These are phyloP conservation scores for Termitomyces sp. DNA, from an alignment of 768 basidiomycete species.

Conservation along the genomic window DNA sequence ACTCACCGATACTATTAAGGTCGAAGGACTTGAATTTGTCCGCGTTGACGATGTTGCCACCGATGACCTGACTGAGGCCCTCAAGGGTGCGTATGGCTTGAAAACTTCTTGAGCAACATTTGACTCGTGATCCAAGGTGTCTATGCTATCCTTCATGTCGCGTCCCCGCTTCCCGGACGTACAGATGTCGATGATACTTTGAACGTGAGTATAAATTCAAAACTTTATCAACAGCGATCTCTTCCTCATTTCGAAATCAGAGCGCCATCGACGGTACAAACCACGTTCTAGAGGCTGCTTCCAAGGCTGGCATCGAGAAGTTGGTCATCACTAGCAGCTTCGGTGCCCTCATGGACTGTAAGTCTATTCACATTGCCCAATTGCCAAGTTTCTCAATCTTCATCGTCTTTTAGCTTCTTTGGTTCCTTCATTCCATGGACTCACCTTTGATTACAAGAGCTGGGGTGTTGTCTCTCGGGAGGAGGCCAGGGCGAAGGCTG, in stretches of 20 bases:
- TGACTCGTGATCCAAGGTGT: constrained; percentile 23
- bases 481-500: constrained; percentile 25
- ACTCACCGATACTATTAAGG: constrained; percentile 19
- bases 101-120: not conserved
- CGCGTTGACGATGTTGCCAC: constrained; percentile 18
- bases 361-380: constrained; percentile 1
- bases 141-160: constrained; percentile 36
- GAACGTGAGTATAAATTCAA: constrained; percentile 11
- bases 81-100: constrained; percentile 14
- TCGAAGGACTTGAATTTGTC: constrained; percentile 25
- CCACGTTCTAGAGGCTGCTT: constrained; percentile 25
- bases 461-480: constrained; percentile 32
- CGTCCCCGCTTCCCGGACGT: constrained; percentile 24
- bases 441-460: constrained; percentile 24
- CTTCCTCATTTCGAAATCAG: constrained; percentile 5
- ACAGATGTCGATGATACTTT: constrained; percentile 17
- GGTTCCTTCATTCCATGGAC: constrained; percentile 18
- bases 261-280: constrained; percentile 25
- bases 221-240: not conserved
- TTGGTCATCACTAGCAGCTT: constrained; percentile 32
- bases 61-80: constrained; percentile 11
- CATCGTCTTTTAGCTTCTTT: constrained; percentile 17
- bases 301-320: constrained; percentile 24
- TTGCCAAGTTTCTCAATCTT: not conserved
- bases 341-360: constrained; percentile 28